phyloP scores from a whole-genome alignment of 257 asterid species.

The Mentha longifolia region DNA sequence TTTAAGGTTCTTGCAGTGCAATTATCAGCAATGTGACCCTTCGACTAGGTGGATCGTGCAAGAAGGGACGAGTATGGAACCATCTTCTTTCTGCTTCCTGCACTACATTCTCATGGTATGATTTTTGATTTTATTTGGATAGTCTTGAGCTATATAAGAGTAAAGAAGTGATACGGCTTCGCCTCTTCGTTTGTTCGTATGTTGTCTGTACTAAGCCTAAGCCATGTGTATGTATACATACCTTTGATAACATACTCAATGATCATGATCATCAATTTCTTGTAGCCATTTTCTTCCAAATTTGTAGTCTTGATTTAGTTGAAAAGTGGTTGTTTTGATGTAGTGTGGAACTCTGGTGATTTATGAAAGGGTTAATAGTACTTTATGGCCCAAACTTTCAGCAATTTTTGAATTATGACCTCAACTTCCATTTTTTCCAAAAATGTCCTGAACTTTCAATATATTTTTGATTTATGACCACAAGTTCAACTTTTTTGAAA shows the following conservation, averaged over 20 bases:
- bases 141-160: conserved; percentile 18
- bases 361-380: too few species aligned
- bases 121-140: conserved; percentile 27
- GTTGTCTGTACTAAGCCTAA: conserved; percentile 15
- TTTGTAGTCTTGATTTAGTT: conserved; percentile 21
- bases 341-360: conserved; percentile 2
- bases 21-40: neutral
- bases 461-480: too few species aligned
- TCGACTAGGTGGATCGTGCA: conserved; percentile 24
- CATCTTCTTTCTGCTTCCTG: conserved; percentile 29
- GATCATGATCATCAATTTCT: conserved; percentile 19
- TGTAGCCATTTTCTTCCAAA: conserved; percentile 11
- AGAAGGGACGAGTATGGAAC: conserved; percentile 20
- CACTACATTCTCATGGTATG: conserved; percentile 30
- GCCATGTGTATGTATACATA: conserved; percentile 21
- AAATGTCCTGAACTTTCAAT: too few species aligned
- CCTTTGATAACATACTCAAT: conserved; percentile 13
- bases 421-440: too few species aligned
- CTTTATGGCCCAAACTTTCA: too few species aligned
- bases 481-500: too few species aligned
- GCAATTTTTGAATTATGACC: too few species aligned
- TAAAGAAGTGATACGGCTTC: conserved; percentile 7
- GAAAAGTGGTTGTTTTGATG: neutral
- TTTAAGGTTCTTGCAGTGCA: too few species aligned
- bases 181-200: conserved; percentile 7